These are phyloP conservation scores for Zygnema circumcarinatum DNA, from an alignment of 139 green algal species.

Conservation along the genomic window DNA sequence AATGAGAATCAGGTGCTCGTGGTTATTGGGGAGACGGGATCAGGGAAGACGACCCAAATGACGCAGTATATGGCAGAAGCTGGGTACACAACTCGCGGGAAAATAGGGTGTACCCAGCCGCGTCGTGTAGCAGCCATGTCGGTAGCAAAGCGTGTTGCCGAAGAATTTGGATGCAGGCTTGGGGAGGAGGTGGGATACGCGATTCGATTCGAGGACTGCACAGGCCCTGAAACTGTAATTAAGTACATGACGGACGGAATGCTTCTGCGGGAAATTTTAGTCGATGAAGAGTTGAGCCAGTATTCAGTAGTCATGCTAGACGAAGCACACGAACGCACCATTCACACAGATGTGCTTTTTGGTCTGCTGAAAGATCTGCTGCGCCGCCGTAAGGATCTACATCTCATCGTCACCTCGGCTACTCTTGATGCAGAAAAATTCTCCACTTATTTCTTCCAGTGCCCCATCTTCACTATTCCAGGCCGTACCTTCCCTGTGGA, in stretches of 20 bases:
- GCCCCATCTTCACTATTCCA: conserved; percentile 89
- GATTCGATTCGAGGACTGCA: conserved; percentile 98
- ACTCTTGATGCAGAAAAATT: conserved; percentile 98
- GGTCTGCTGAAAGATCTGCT: conserved; percentile 91
- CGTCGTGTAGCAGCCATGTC: conserved; percentile 93
- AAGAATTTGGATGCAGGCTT: conserved; percentile 85
- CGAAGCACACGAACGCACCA: conserved; percentile 97
- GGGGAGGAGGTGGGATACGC: conserved; percentile 88
- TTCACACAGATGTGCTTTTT: conserved; percentile 98
- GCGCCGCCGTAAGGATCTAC: conserved; percentile 42
- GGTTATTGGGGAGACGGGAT: conserved; percentile 90
- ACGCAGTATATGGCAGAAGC: background rate
- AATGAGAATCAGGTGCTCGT: conserved; percentile 88
- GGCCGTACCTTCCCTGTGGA: conserved; percentile 86
- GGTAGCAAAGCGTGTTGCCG: conserved; percentile 93
- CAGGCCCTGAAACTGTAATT: conserved; percentile 83
- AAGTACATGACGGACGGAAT: conserved; percentile 99
- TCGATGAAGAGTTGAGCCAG: background rate
- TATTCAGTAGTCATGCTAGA: conserved; percentile 94
- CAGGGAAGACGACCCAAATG: conserved; percentile 95
- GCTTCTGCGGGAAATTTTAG: conserved; percentile 87
- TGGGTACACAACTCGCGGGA: conserved; percentile 48
- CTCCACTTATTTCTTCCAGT: conserved; percentile 92
- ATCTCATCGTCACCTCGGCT: conserved; percentile 90
- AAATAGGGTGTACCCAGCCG: conserved; percentile 94